phyloP scores from a whole-genome alignment of 2,329 filamentous ascomycete genomes.

The Fusarium verticillioides region DNA sequence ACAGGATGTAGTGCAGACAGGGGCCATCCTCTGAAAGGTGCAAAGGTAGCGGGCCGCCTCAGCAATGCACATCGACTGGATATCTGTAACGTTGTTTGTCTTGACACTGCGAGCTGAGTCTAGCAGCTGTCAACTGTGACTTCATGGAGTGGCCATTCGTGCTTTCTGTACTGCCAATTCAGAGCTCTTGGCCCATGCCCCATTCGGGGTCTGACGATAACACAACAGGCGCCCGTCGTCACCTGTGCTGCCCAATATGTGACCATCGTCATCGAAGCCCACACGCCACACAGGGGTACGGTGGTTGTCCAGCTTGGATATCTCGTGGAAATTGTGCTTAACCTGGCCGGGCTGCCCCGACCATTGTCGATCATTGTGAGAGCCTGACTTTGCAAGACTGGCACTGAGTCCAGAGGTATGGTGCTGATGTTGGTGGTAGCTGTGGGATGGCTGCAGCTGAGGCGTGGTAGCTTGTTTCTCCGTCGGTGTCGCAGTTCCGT shows the following conservation, averaged over 20 bases:
- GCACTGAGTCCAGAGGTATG: conserved; percentile 62
- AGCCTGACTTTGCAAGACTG: conserved; percentile 62
- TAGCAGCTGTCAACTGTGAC: neutral
- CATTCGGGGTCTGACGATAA: conserved; percentile 69
- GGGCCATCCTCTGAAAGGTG: neutral
- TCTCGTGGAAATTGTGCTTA: conserved; percentile 69
- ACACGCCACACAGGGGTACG: conserved; percentile 80
- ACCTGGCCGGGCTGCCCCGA: conserved; percentile 73
- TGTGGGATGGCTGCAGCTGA: conserved; percentile 35
- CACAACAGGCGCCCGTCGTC: conserved; percentile 77
- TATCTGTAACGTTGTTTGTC: neutral
- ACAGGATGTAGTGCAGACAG: neutral
- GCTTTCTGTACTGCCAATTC: conserved; percentile 69
- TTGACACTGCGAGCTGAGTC: neutral
- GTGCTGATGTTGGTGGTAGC: conserved; percentile 50
- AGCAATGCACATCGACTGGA: neutral
- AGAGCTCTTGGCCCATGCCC: conserved; percentile 68
- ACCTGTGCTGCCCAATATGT: conserved; percentile 79
- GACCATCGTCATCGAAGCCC: conserved; percentile 75
- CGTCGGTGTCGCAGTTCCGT: conserved; percentile 39
- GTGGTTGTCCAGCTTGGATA: conserved; percentile 74
- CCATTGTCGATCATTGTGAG: conserved; percentile 60
- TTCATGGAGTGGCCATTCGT: conserved; percentile 60
- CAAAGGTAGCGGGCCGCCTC: too few relatives aligned
- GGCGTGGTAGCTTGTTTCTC: conserved; percentile 42